phyloP scores from a whole-genome alignment of 2,329 filamentous ascomycete species.

The Colletotrichum sp. region DNA sequence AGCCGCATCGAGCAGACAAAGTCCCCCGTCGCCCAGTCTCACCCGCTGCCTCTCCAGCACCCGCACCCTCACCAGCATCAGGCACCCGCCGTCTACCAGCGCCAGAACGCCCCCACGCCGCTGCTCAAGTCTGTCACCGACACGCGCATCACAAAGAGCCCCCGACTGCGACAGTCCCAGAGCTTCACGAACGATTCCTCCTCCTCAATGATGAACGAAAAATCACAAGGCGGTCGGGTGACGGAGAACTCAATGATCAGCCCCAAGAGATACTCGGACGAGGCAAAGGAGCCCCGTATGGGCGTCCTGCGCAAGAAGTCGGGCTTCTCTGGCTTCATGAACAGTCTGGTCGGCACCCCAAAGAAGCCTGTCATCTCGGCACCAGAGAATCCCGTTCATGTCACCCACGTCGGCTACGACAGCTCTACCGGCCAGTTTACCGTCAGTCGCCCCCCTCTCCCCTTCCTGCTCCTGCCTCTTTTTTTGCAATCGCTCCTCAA shows the following conservation, averaged over 20 bases:
- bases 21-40: constrained; percentile 29
- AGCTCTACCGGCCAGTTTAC: constrained; percentile 96
- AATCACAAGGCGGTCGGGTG: constrained; percentile 34
- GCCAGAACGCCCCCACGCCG: constrained; percentile 33
- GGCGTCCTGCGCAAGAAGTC: constrained; percentile 80
- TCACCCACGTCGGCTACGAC: constrained; percentile 97
- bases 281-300: constrained; percentile 68
- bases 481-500: neutral
- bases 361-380: constrained; percentile 95
- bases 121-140: constrained; percentile 59
- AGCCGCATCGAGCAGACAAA: constrained; percentile 63
- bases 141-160: constrained; percentile 56
- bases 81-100: constrained; percentile 31
- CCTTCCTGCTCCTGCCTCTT: neutral
- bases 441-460: constrained; percentile 57
- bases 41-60: constrained; percentile 24
- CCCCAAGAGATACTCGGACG: constrained; percentile 81
- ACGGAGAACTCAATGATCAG: constrained; percentile 53
- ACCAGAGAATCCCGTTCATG: constrained; percentile 95
- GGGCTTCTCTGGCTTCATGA: constrained; percentile 87
- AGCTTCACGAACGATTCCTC: constrained; percentile 64
- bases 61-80: constrained; percentile 19
- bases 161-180: constrained; percentile 67
- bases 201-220: constrained; percentile 55
- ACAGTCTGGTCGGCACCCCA: constrained; percentile 80